A percentile compares a stretch with the other conserved stretches of the same genome.
These are phyloP conservation scores for Tricholoma sp. DNA, from an alignment of 768 basidiomycete species.

Conservation along the genomic window DNA sequence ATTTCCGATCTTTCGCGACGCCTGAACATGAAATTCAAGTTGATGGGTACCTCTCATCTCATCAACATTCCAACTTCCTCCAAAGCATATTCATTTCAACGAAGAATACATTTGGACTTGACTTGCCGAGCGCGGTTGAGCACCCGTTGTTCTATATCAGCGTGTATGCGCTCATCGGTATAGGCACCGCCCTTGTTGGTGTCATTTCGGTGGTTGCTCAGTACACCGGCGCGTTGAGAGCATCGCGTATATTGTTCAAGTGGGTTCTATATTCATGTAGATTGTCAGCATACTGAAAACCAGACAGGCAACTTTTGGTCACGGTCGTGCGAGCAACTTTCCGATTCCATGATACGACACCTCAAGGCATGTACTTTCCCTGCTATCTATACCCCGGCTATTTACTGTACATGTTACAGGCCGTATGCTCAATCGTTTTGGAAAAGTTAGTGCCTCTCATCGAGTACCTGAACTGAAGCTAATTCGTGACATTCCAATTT, in stretches of 20 bases:
- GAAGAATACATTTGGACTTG: constrained; percentile 19
- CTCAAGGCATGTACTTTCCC: constrained; percentile 48
- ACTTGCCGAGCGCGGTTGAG: constrained; percentile 47
- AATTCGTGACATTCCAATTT: neutral
- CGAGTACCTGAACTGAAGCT: neutral
- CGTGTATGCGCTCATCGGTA: constrained; percentile 58
- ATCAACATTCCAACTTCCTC: constrained; percentile 20
- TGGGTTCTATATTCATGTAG: constrained; percentile 11
- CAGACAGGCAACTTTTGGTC: constrained; percentile 49
- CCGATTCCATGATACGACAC: constrained; percentile 81
- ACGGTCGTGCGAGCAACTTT: constrained; percentile 79
- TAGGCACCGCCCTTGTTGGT: constrained; percentile 41
- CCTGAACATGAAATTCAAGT: constrained; percentile 32
- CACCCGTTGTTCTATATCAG: constrained; percentile 71
- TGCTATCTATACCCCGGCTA: neutral
- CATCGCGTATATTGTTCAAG: constrained; percentile 41
- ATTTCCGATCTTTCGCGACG: constrained; percentile 31
- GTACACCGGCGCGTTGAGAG: constrained; percentile 54
- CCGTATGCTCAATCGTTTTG: constrained; percentile 84
- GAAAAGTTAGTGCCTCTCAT: constrained; percentile 38
- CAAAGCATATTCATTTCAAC: constrained; percentile 17
- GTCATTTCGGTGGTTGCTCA: constrained; percentile 46
- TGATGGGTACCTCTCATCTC: constrained; percentile 26
- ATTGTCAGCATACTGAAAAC: constrained; percentile 23
- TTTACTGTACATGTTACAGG: constrained; percentile 31